Conservation (phyloP, 2,329 filamentous ascomycete species). For the Cladosporium cucumerinum region DNA sequence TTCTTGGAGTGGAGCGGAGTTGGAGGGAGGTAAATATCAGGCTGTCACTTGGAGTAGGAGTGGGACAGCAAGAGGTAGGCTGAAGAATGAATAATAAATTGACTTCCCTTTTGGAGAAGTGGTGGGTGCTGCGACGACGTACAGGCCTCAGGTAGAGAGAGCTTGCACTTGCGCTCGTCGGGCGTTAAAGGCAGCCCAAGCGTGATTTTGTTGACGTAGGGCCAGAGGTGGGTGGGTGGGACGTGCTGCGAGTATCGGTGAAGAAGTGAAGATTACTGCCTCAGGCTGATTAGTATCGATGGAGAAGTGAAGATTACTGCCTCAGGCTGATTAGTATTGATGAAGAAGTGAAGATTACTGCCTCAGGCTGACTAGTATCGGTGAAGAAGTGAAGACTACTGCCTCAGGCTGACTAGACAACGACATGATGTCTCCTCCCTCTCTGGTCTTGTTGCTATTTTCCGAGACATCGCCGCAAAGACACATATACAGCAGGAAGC, state of each 20-base stretch:
- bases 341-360: no score
- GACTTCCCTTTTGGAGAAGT: neutral
- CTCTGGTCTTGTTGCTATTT: no score
- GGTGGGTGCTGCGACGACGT: constrained; percentile 9
- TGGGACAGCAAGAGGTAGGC: neutral
- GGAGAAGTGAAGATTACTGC: no score
- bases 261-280: neutral
- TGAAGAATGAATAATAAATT: neutral
- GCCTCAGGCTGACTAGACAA: neutral
- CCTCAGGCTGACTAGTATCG: no score
- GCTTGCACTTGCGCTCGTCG: neutral
- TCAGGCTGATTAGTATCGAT: neutral
- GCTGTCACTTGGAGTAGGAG: neutral
- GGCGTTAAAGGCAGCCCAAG: neutral
- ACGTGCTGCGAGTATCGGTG: constrained; percentile 1
- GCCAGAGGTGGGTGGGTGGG: constrained; percentile 5
- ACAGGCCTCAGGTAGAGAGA: neutral
- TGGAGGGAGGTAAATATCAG: no score
- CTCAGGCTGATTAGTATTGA: neutral
- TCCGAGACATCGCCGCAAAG: neutral
- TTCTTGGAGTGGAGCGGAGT: no score
- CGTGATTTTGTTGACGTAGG: constrained; percentile 8
- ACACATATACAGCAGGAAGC: neutral
- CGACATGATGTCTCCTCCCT: no score
- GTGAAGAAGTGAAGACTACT: no score